Evolutionary conservation across 208 protist species (phyloP).

Genomic region (Crithidia bombi): DNA sequence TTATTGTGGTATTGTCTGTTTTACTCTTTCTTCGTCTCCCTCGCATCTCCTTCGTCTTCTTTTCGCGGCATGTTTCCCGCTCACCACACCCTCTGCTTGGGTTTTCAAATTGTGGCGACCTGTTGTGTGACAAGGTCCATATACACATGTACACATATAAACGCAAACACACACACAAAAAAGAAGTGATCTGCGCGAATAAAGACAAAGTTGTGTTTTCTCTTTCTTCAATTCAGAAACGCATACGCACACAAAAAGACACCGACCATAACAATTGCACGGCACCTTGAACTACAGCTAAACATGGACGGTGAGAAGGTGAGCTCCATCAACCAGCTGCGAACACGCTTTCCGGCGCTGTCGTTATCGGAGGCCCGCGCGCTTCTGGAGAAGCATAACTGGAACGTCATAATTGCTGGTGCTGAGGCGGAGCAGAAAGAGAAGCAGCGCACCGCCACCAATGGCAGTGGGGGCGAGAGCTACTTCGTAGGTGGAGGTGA

Average conservation of each 20-base stretch:
- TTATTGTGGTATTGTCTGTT: too few species aligned
- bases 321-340: constrained; percentile 38
- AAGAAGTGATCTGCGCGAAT: not conserved
- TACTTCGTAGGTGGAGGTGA: constrained; percentile 66
- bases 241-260: constrained; percentile 15
- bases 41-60: too few species aligned
- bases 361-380: constrained; percentile 36
- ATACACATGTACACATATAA: too few species aligned
- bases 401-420: constrained; percentile 41
- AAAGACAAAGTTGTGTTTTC: not conserved
- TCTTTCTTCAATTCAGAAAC: not conserved
- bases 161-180: constrained; percentile 19
- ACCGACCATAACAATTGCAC: not conserved
- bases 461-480: constrained; percentile 22
- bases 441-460: constrained; percentile 6
- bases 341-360: constrained; percentile 42
- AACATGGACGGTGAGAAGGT: constrained; percentile 40
- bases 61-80: too few species aligned
- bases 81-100: too few species aligned
- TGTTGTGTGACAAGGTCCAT: too few species aligned
- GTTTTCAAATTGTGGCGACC: too few species aligned
- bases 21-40: too few species aligned
- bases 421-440: constrained; percentile 35
- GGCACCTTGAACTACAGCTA: not conserved
- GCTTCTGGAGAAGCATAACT: constrained; percentile 40